Percentiles rank a stretch among this genome's conserved stretches.
phyloP scores from a whole-genome alignment of 495 filamentous ascomycete species.

The Aspergillus saccharolyticus region DNA sequence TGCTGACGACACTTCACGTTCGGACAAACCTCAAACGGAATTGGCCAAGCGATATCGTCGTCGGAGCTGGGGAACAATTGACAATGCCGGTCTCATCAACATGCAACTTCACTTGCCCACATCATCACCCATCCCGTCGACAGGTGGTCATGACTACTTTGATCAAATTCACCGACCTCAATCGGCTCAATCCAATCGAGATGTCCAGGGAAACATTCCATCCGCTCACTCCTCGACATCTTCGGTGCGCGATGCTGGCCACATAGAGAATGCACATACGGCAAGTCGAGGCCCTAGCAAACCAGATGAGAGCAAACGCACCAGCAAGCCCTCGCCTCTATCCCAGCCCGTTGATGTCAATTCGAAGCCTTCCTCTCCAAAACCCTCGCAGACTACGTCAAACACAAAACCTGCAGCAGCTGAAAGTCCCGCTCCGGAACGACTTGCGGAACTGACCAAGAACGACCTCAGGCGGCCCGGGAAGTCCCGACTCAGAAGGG shows the following conservation, averaged over 20 bases:
- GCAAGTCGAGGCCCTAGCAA: slow-evolving; percentile 56
- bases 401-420: slow-evolving; percentile 23
- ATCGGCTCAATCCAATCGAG: slow-evolving; percentile 54
- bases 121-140: slow-evolving; percentile 21
- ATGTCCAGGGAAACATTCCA: slow-evolving; percentile 52
- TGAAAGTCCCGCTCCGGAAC: slow-evolving; percentile 69
- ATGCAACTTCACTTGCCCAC: slow-evolving; percentile 36
- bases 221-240: slow-evolving; percentile 47
- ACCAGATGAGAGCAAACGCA: slow-evolving; percentile 65
- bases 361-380: slow-evolving; percentile 27
- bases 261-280: slow-evolving; percentile 30
- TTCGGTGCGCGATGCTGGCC: slow-evolving; percentile 36
- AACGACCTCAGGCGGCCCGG: slow-evolving; percentile 65
- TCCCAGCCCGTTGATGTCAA: slow-evolving; percentile 73
- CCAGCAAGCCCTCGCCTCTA: slow-evolving; percentile 75
- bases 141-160: slow-evolving; percentile 33
- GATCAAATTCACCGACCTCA: slow-evolving; percentile 38
- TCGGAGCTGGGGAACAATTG: slow-evolving; percentile 77
- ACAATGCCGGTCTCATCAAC: slow-evolving; percentile 47
- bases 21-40: slow-evolving; percentile 47
- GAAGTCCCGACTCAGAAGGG: slow-evolving; percentile 83
- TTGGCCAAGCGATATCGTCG: slow-evolving; percentile 72
- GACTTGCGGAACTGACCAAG: slow-evolving; percentile 74
- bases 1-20: slow-evolving; percentile 48
- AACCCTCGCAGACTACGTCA: slow-evolving; percentile 15